phyloP scores from a whole-genome alignment of 306 rosid species.

The Acmispon strigosus region DNA sequence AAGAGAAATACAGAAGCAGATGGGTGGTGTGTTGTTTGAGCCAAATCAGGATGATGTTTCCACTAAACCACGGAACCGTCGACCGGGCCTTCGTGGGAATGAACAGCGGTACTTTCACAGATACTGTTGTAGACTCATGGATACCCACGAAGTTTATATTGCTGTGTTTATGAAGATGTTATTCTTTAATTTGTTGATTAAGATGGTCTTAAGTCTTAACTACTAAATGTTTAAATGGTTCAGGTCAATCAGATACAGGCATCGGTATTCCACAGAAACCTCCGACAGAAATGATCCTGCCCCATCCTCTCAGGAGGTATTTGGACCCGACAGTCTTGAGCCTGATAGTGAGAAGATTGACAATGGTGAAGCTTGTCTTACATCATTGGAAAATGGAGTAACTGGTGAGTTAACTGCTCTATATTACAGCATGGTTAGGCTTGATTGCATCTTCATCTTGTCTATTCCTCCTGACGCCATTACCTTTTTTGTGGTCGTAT shows the following conservation, averaged over 20 bases:
- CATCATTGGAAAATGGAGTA: slow-evolving; percentile 27
- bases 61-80: slow-evolving; percentile 40
- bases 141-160: not conserved
- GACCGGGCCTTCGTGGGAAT: slow-evolving; percentile 64
- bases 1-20: slow-evolving; percentile 64
- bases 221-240: slow-evolving; percentile 4
- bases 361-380: slow-evolving; percentile 17
- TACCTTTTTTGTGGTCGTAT: not conserved
- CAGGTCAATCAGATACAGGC: slow-evolving; percentile 61
- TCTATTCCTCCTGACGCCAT: not conserved
- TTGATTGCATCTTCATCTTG: not conserved
- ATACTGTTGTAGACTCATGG: not conserved
- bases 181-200: slow-evolving; percentile 21
- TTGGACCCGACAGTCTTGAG: slow-evolving; percentile 29
- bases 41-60: slow-evolving; percentile 31
- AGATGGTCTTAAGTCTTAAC: not conserved
- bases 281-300: slow-evolving; percentile 23
- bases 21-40: slow-evolving; percentile 37
- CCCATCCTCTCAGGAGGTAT: slow-evolving; percentile 40
- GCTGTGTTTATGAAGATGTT: not conserved
- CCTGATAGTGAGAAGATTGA: slow-evolving; percentile 27
- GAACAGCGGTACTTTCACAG: slow-evolving; percentile 26
- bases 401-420: slow-evolving; percentile 32
- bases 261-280: slow-evolving; percentile 36
- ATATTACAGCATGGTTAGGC: not conserved